phyloP scores from a whole-genome alignment of 495 filamentous ascomycete species.

The Hypoxylon trugodes region DNA sequence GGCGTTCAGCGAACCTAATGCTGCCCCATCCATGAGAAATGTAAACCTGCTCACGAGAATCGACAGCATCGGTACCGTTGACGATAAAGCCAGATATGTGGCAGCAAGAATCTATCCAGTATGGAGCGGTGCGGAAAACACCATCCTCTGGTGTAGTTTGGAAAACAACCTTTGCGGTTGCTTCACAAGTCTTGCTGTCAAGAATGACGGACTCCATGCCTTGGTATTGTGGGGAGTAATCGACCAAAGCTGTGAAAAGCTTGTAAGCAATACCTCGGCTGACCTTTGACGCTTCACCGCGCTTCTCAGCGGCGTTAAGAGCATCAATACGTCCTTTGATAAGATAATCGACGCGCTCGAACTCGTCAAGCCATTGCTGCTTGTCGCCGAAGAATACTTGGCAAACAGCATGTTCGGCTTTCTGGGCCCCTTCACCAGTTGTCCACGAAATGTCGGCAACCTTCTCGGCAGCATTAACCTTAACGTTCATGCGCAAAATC shows the following conservation, averaged over 20 bases:
- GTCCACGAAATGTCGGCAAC: conserved; percentile 50
- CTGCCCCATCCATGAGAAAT: conserved; percentile 85
- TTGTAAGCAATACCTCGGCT: conserved; percentile 80
- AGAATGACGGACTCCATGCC: conserved; percentile 82
- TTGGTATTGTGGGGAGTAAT: conserved; percentile 72
- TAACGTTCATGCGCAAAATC: conserved; percentile 55
- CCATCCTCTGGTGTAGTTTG: conserved; percentile 65
- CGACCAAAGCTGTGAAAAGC: conserved; percentile 73
- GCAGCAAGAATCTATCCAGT: conserved; percentile 75
- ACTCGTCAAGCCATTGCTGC: conserved; percentile 60
- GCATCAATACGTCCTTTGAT: conserved; percentile 61
- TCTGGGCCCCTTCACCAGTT: conserved; percentile 53
- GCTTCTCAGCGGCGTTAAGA: conserved; percentile 59
- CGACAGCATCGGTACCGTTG: conserved; percentile 77
- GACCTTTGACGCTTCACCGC: conserved; percentile 65
- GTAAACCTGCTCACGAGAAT: conserved; percentile 75
- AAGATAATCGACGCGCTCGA: conserved; percentile 64
- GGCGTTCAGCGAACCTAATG: conserved; percentile 72
- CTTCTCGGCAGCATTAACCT: conserved; percentile 50
- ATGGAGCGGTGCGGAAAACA: conserved; percentile 71
- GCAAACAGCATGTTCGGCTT: conserved; percentile 60
- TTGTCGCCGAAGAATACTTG: conserved; percentile 57
- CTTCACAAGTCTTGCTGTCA: conserved; percentile 74
- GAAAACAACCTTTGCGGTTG: conserved; percentile 74
- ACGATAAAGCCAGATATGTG: conserved; percentile 81